Conservation (phyloP, 1,284 basidiomycete species). For the Ustilago esculenta region DNA sequence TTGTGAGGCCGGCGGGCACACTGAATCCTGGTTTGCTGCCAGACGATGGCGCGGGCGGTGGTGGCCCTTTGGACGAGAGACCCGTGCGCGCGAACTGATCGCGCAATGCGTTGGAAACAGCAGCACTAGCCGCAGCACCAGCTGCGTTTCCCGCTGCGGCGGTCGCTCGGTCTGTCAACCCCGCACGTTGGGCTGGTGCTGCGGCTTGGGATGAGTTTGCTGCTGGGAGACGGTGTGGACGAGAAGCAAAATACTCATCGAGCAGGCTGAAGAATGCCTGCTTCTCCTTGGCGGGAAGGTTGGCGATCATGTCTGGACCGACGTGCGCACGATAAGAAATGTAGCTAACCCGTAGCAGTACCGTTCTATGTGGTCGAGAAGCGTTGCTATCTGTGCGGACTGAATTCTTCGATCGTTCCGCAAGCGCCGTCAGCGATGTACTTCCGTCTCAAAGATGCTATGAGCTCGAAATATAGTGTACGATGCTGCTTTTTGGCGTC, state of each 20-base stretch:
- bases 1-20: slow-evolving; percentile 10
- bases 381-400: no score
- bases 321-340: no score
- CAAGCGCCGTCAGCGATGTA: no score
- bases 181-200: neutral
- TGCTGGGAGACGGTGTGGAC: slow-evolving; percentile 45
- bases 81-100: slow-evolving; percentile 33
- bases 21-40: slow-evolving; percentile 19
- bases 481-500: no score
- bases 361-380: no score
- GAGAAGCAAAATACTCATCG: slow-evolving; percentile 59
- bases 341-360: no score
- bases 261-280: slow-evolving; percentile 55
- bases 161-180: slow-evolving; percentile 23
- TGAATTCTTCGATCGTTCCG: no score
- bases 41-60: slow-evolving; percentile 11
- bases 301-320: slow-evolving; percentile 39
- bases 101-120: slow-evolving; percentile 16
- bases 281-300: slow-evolving; percentile 39
- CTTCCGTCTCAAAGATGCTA: no score
- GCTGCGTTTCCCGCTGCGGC: slow-evolving; percentile 28
- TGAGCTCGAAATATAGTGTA: no score
- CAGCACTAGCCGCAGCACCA: slow-evolving; percentile 19
- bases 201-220: no score
- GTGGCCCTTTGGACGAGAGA: slow-evolving; percentile 9